Evolutionary conservation across 352 stramenopile species (phyloP).

Genomic region (Phytophthora fragariae): DNA sequence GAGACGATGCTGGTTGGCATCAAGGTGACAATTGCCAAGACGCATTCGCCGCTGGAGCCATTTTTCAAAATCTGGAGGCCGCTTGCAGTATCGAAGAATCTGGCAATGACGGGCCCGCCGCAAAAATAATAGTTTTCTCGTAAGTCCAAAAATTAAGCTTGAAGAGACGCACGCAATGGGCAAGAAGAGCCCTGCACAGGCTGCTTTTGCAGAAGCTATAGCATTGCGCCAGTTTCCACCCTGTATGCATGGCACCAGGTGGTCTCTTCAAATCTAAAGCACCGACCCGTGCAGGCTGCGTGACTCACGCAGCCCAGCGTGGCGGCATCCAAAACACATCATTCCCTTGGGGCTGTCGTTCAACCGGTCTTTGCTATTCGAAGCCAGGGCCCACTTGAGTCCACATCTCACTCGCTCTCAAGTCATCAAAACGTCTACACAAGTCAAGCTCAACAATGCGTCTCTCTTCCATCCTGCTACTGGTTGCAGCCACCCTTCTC

Average conservation of each 20-base stretch:
- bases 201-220: not conserved
- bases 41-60: slow-evolving; percentile 1
- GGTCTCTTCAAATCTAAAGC: slow-evolving; percentile 1
- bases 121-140: too few species aligned
- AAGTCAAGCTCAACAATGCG: not conserved
- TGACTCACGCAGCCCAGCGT: too few species aligned
- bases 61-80: not conserved
- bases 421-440: not conserved
- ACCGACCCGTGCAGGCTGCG: not conserved
- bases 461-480: not conserved
- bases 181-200: slow-evolving; percentile 9
- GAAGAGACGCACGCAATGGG: not conserved
- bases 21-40: slow-evolving; percentile 1
- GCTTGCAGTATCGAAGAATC: not conserved
- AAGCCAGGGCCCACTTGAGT: not conserved
- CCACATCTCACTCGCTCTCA: not conserved
- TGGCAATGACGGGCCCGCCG: not conserved
- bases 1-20: not conserved
- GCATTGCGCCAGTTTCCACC: slow-evolving; percentile 1
- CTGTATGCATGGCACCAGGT: too few species aligned
- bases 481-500: not conserved
- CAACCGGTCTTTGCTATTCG: not conserved
- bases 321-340: not conserved
- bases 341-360: not conserved
- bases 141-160: too few species aligned